A percentile compares a stretch with the other conserved stretches of the same genome.
These are phyloP conservation scores for Ceratocystis colombiana DNA, from an alignment of 2,329 filamentous ascomycete genomes.

Conservation along the genomic window DNA sequence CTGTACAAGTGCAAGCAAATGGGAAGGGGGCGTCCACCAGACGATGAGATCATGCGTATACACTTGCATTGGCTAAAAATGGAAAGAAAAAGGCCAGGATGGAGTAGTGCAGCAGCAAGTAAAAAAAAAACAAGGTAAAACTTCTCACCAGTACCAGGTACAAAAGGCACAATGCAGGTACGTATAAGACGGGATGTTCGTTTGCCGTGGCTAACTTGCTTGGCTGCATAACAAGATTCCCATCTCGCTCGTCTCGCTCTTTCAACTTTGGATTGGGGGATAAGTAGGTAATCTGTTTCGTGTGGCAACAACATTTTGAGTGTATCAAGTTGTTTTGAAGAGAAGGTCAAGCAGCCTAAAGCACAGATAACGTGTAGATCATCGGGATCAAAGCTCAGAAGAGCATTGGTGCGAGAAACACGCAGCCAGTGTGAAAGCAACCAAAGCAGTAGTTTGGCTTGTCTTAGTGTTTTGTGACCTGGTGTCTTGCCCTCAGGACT, in stretches of 20 bases:
- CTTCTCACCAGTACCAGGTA: neutral
- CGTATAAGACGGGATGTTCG: neutral
- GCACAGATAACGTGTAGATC: slow-evolving; percentile 13
- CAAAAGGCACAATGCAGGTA: neutral
- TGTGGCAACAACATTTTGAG: neutral
- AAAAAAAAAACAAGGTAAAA: neutral
- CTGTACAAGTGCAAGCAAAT: neutral
- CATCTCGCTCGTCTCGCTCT: neutral
- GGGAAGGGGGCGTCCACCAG: neutral
- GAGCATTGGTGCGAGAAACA: slow-evolving; percentile 9
- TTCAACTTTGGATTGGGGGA: neutral
- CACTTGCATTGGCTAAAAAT: slow-evolving; percentile 10
- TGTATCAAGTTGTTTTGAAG: slow-evolving; percentile 9
- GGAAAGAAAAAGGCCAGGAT: neutral
- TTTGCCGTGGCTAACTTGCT: neutral
- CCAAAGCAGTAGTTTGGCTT: neutral
- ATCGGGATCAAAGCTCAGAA: slow-evolving; percentile 11
- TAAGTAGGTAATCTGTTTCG: neutral
- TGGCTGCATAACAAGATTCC: neutral
- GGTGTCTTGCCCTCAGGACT: neutral
- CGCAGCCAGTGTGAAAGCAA: neutral
- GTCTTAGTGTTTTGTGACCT: slow-evolving; percentile 2
- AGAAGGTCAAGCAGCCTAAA: neutral
- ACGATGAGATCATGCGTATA: slow-evolving; percentile 4
- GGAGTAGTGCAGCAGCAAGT: neutral